Evolutionary conservation across 1,284 basidiomycete species (phyloP).

Genomic region (Cronartium ribicola): DNA sequence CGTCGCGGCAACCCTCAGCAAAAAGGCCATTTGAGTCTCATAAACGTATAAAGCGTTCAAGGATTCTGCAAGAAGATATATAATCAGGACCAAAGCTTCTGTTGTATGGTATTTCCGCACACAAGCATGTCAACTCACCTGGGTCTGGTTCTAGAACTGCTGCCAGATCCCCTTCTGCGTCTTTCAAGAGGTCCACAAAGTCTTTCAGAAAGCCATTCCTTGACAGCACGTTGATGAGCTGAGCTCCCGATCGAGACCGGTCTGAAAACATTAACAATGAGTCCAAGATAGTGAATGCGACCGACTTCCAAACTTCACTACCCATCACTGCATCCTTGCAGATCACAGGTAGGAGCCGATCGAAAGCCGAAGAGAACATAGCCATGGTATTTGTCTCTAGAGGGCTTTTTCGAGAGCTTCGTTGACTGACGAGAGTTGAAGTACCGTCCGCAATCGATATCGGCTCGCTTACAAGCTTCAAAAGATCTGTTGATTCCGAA

Average conservation of each 20-base stretch:
- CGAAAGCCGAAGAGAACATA: slow-evolving; percentile 58
- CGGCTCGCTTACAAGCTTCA: neutral
- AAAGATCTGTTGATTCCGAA: neutral
- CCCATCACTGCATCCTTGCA: slow-evolving; percentile 89
- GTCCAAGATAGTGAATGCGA: slow-evolving; percentile 80
- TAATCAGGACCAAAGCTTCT: neutral
- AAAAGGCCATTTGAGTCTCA: slow-evolving; percentile 84
- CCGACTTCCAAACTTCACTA: slow-evolving; percentile 91
- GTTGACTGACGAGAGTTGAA: slow-evolving; percentile 24
- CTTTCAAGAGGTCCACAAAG: slow-evolving; percentile 77
- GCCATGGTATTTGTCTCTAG: slow-evolving; percentile 32
- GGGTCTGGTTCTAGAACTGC: slow-evolving; percentile 81
- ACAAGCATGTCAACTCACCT: slow-evolving; percentile 52
- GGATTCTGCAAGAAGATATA: slow-evolving; percentile 53
- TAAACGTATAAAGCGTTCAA: slow-evolving; percentile 90
- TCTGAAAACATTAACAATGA: slow-evolving; percentile 57
- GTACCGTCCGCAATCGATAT: slow-evolving; percentile 15
- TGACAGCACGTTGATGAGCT: slow-evolving; percentile 56
- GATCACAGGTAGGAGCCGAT: slow-evolving; percentile 71
- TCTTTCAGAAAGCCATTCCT: slow-evolving; percentile 75
- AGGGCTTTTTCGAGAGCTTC: slow-evolving; percentile 19
- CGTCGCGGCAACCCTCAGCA: slow-evolving; percentile 76
- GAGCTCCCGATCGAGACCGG: slow-evolving; percentile 57
- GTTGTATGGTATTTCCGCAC: neutral
- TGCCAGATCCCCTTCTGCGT: slow-evolving; percentile 72